phyloP scores from a whole-genome alignment of 129 eudicot genomes.

The Ambrosia artemisiifolia region DNA sequence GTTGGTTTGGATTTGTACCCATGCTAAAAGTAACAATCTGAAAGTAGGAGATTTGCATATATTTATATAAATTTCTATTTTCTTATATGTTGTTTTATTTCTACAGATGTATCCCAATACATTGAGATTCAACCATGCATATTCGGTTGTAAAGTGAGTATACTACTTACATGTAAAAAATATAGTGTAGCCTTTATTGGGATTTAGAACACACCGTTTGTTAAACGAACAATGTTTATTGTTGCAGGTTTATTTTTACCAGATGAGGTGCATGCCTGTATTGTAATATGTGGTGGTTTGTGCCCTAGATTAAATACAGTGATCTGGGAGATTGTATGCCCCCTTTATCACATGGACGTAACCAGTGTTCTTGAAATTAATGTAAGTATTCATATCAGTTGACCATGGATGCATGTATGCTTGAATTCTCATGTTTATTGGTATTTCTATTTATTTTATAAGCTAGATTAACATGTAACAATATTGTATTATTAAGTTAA shows the following conservation, averaged over 20 bases:
- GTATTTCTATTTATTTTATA: no score
- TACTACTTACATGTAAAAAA: background rate
- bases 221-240: conserved; percentile 22
- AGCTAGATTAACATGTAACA: no score
- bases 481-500: no score
- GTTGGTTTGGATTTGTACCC: no score
- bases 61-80: background rate
- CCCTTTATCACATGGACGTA: conserved; percentile 80
- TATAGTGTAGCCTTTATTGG: background rate
- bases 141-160: conserved; percentile 88
- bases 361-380: conserved; percentile 72
- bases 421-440: background rate
- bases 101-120: conserved; percentile 84
- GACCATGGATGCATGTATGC: background rate
- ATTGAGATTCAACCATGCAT: conserved; percentile 76
- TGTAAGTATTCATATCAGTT: conserved; percentile 42
- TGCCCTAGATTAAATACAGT: conserved; percentile 94
- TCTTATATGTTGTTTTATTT: background rate
- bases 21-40: background rate
- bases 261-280: conserved; percentile 81
- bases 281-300: conserved; percentile 89
- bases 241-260: conserved; percentile 70
- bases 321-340: conserved; percentile 82
- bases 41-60: background rate
- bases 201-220: background rate